Conservation (phyloP, 805 yeast genomes). For the Scheffersomyces lignosus region DNA sequence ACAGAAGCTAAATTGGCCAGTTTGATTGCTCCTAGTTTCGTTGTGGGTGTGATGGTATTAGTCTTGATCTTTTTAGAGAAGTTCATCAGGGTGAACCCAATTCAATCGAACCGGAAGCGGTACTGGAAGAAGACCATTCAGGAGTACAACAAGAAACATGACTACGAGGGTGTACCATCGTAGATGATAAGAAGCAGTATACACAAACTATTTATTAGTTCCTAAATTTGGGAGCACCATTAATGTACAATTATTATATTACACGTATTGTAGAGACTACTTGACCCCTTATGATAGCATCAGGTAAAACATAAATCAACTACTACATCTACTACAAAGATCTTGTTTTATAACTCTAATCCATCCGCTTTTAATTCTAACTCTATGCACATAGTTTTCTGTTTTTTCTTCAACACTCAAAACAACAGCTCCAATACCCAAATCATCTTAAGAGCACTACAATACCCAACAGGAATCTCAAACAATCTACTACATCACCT, state of each 20-base stretch:
- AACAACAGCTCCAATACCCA: too few species aligned
- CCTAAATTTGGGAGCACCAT: constrained; percentile 1
- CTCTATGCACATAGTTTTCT: too few species aligned
- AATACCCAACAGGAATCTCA: too few species aligned
- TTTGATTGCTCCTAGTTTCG: constrained; percentile 66
- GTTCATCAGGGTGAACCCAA: constrained; percentile 57
- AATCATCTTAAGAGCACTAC: too few species aligned
- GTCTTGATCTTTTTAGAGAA: constrained; percentile 54
- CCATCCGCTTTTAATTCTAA: too few species aligned
- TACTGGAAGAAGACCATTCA: constrained; percentile 60
- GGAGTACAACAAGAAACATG: constrained; percentile 57
- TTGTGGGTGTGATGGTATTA: constrained; percentile 54
- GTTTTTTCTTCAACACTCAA: too few species aligned
- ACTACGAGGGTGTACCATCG: constrained; percentile 86
- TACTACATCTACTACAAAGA: too few species aligned
- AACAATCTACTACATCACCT: too few species aligned
- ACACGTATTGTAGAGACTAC: background rate
- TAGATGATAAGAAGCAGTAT: too few species aligned
- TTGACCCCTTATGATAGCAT: background rate
- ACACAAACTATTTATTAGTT: background rate
- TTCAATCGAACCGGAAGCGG: constrained; percentile 65
- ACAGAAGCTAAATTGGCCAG: constrained; percentile 57
- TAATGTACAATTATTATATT: background rate
- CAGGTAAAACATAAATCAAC: too few species aligned
- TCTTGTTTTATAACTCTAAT: too few species aligned